Evolutionary conservation across 805 yeast species (phyloP).

Genomic region (Yueomyces sp.): DNA sequence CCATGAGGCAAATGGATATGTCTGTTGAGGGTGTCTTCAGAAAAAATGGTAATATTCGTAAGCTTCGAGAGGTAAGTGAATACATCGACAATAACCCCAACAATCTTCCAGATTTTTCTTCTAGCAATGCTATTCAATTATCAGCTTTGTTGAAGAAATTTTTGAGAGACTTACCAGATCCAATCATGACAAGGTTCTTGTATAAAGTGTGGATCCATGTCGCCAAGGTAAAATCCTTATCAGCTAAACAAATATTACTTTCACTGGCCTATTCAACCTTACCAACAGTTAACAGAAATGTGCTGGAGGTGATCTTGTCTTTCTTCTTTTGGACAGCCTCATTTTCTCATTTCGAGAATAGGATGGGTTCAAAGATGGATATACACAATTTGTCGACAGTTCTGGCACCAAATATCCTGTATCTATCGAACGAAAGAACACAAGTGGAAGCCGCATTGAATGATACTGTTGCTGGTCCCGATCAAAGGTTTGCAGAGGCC

Average conservation of each 20-base stretch:
- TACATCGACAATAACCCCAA: slow-evolving; percentile 63
- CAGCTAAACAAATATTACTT: slow-evolving; percentile 36
- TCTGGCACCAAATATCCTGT: slow-evolving; percentile 80
- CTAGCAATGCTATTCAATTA: slow-evolving; percentile 78
- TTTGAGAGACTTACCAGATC: slow-evolving; percentile 85
- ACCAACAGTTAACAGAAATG: slow-evolving; percentile 71
- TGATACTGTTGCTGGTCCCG: background rate
- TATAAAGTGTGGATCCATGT: slow-evolving; percentile 70
- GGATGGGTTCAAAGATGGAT: slow-evolving; percentile 90
- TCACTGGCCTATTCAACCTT: slow-evolving; percentile 61
- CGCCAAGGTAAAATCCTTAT: slow-evolving; percentile 37
- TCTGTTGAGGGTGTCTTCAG: slow-evolving; percentile 94
- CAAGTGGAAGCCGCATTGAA: slow-evolving; percentile 6
- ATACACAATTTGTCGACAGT: slow-evolving; percentile 91
- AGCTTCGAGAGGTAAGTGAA: slow-evolving; percentile 59
- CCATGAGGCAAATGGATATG: slow-evolving; percentile 82
- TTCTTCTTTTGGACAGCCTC: slow-evolving; percentile 94
- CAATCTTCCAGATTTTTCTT: slow-evolving; percentile 52
- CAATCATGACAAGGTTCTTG: slow-evolving; percentile 62
- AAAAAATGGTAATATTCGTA: slow-evolving; percentile 86
- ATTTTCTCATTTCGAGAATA: slow-evolving; percentile 84
- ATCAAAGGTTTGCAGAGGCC: slow-evolving; percentile 27
- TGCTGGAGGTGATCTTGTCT: slow-evolving; percentile 71
- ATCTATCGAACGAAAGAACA: slow-evolving; percentile 15
- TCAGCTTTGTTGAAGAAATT: slow-evolving; percentile 89